Base-by-base conservation (phyloP, 2,329 filamentous ascomycete species). In the Septoria petroselini region DNA sequence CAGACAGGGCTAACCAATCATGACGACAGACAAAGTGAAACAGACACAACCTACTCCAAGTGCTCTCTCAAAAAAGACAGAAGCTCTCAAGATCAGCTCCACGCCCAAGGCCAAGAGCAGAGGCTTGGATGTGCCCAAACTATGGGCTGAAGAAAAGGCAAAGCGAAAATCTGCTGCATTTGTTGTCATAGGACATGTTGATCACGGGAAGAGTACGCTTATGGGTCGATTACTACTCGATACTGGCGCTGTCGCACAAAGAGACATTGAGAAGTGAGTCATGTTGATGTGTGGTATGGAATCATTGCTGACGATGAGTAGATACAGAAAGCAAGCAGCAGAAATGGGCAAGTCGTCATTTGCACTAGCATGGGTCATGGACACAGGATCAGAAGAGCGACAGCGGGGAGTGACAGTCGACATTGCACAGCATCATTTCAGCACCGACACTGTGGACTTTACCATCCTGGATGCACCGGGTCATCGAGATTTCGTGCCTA, bases 391-490 rank as follows among this genome's bases (percentile, higher is more conserved):
- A 0, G 93, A 98, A 65, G 93, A 98, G 69, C 81, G 93, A 56
- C 84, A 82, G 50, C 83, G 91, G 50, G 93, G 93, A 37, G 89
- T 98, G 6, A 98, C 93, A 0, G 95, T 98, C 41, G 93, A 98
- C 66, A 93, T 97, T 63, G 91, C 93, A 7, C 95, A 87, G 14
- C 95, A 95, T 66, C 84, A 90, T 57, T 98, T 98, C 65, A 88
- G 94, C 65, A 98, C 94, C 0, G 83, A 88, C 1, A 85, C 79
- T 43, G 93, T 89, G 0, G 80, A 79, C 8, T 97, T 97, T 65
- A 97, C 93, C 1, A 95, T 98, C 38, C 77, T 98, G 3, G 93
- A 98, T 67, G 91, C 93, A 0, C 93, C 93, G 0, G 93, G 93
- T 0, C 93, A 98, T 69, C 81, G 84, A 53, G 93, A 98, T 67